Conservation (phyloP, 1,284 basidiomycete species). For the Sanghuangporus baumii region DNA sequence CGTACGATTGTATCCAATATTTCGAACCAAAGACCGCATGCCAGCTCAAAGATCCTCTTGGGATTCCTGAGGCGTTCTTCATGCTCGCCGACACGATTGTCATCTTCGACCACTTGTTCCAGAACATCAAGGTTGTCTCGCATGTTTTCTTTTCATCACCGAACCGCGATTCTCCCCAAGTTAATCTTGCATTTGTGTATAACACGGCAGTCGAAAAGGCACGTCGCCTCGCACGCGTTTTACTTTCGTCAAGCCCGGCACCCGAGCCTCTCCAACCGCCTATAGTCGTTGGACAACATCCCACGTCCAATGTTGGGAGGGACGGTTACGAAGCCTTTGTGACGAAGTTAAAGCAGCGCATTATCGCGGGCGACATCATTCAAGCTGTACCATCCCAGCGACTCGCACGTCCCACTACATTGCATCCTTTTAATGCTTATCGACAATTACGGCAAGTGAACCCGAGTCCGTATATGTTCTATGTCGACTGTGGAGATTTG, state of each 20-base stretch:
- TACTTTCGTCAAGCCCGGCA: slow-evolving; percentile 50
- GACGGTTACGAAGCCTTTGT: slow-evolving; percentile 92
- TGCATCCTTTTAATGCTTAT: slow-evolving; percentile 98
- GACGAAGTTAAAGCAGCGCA: slow-evolving; percentile 88
- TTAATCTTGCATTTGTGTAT: slow-evolving; percentile 75
- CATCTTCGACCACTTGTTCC: slow-evolving; percentile 96
- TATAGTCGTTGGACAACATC: slow-evolving; percentile 65
- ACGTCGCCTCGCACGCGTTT: slow-evolving; percentile 62
- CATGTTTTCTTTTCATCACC: slow-evolving; percentile 86
- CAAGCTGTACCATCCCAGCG: slow-evolving; percentile 98
- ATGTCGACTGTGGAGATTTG: slow-evolving; percentile 87
- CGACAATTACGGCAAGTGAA: slow-evolving; percentile 91
- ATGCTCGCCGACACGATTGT: slow-evolving; percentile 95
- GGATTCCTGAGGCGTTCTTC: slow-evolving; percentile 93
- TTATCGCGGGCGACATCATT: slow-evolving; percentile 96
- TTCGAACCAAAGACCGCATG: slow-evolving; percentile 92
- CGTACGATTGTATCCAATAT: slow-evolving; percentile 94
- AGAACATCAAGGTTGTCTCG: slow-evolving; percentile 91
- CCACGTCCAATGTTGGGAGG: slow-evolving; percentile 90
- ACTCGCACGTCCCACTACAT: slow-evolving; percentile 73
- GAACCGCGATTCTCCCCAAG: slow-evolving; percentile 46
- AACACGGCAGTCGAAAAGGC: slow-evolving; percentile 78
- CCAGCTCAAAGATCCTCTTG: slow-evolving; percentile 67
- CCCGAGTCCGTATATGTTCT: slow-evolving; percentile 99
- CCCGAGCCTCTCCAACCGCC: slow-evolving; percentile 60